Evolutionary conservation across 225 moss, liverwort and hornwort genomes (phyloP).

Genomic region (Sphagnum tenellum): DNA sequence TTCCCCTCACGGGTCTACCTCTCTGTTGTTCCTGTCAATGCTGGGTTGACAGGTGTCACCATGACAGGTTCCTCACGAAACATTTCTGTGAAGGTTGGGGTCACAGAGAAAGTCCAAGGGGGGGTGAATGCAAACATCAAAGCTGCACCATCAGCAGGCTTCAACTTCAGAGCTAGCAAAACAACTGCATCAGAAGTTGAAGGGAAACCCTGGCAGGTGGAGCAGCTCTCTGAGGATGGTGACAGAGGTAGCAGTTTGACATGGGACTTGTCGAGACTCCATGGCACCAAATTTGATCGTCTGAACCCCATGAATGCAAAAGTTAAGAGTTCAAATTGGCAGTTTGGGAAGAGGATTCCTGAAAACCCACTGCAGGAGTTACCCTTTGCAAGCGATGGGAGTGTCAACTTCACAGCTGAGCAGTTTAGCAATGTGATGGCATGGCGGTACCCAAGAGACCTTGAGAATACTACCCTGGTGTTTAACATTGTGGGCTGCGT

Average conservation of each 20-base stretch:
- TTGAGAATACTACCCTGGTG: constrained; percentile 17
- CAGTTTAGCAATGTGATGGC: constrained; percentile 31
- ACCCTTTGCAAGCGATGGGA: constrained; percentile 46
- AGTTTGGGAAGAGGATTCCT: constrained; percentile 36
- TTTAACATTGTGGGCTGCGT: constrained; percentile 32
- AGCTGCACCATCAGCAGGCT: constrained; percentile 17
- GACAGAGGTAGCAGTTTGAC: constrained; percentile 52
- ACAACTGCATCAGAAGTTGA: constrained; percentile 15
- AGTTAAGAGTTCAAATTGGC: constrained; percentile 35
- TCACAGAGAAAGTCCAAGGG: constrained; percentile 21
- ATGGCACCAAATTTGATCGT: constrained; percentile 33
- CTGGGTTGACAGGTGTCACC: constrained; percentile 17
- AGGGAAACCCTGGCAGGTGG: constrained; percentile 43
- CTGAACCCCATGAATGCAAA: constrained; percentile 33
- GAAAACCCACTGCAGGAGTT: constrained; percentile 38
- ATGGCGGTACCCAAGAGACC: constrained; percentile 36
- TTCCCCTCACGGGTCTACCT: constrained; percentile 32
- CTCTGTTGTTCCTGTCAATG: constrained; percentile 18
- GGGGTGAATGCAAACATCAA: constrained; percentile 20
- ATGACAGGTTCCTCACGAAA: constrained; percentile 39
- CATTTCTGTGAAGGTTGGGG: constrained; percentile 28
- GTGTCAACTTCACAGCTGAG: constrained; percentile 30
- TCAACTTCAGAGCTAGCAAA: constrained; percentile 17
- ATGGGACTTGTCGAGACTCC: constrained; percentile 31
- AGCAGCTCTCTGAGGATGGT: constrained; percentile 38